A percentile compares a stretch with the other conserved stretches of the same genome.
Conservation (phyloP, 2,329 filamentous ascomycete species). For the Aspergillus oerlinghausenensis region DNA sequence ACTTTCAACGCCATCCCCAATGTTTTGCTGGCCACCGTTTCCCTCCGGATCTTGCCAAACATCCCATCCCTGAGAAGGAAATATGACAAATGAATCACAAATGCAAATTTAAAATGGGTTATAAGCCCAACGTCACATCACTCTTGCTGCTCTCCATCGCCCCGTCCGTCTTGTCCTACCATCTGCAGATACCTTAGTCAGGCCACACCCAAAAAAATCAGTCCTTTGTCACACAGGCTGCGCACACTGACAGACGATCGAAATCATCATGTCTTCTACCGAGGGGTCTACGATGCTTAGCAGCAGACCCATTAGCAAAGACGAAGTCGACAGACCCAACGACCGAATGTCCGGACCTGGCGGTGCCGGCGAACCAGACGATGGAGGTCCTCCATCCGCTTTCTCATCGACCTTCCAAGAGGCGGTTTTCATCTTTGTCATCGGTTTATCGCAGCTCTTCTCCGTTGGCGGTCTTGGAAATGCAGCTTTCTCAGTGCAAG, state of each 20-base stretch:
- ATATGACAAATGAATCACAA: neutral
- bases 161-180: neutral
- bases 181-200: neutral
- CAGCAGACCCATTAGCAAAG: neutral
- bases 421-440: constrained; percentile 37
- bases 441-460: constrained; percentile 46
- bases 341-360: neutral
- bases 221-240: neutral
- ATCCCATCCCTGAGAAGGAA: neutral
- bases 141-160: neutral
- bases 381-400: neutral
- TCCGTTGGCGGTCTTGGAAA: constrained; percentile 33
- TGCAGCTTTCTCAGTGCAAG: constrained; percentile 37
- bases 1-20: neutral
- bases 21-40: too few relatives aligned
- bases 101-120: neutral
- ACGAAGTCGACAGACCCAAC: neutral
- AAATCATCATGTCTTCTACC: neutral
- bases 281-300: neutral
- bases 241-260: neutral
- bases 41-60: too few relatives aligned
- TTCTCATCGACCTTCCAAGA: constrained; percentile 12
- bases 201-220: neutral
- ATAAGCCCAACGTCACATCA: neutral
- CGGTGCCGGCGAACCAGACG: neutral